Conservation (phyloP, 2,329 filamentous ascomycete genomes). For the Colletotrichum sp. region DNA sequence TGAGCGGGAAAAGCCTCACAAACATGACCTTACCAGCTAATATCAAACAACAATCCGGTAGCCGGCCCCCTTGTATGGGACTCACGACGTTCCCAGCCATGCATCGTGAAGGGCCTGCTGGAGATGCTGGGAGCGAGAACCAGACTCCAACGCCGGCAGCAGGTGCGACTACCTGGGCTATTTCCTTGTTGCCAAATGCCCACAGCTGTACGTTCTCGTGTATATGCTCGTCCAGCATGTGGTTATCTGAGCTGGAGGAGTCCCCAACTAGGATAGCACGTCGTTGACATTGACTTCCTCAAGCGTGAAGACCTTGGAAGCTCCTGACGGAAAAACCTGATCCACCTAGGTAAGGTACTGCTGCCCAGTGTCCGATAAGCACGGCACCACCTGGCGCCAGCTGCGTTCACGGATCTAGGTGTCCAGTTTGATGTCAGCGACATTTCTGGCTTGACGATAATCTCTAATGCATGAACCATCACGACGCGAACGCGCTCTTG, state of each 20-base stretch:
- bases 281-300: background rate
- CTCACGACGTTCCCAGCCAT: background rate
- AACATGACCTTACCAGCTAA: background rate
- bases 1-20: background rate
- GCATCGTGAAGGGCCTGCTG: background rate
- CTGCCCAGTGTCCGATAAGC: background rate
- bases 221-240: background rate
- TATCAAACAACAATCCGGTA: background rate
- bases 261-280: background rate
- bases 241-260: background rate
- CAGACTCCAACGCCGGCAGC: background rate
- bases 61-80: background rate
- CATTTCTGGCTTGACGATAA: background rate
- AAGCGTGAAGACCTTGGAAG: background rate
- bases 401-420: background rate
- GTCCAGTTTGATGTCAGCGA: background rate
- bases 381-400: background rate
- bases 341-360: background rate
- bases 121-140: background rate
- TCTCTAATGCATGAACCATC: conserved; percentile 19
- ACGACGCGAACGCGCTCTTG: conserved; percentile 15
- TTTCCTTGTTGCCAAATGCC: background rate
- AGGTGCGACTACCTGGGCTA: background rate
- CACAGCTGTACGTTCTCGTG: background rate
- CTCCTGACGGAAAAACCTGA: background rate